Percentiles rank a stretch among this genome's conserved stretches.
Conservation (phyloP, 2,329 filamentous ascomycete genomes). For the Epichloe coenophiala region DNA sequence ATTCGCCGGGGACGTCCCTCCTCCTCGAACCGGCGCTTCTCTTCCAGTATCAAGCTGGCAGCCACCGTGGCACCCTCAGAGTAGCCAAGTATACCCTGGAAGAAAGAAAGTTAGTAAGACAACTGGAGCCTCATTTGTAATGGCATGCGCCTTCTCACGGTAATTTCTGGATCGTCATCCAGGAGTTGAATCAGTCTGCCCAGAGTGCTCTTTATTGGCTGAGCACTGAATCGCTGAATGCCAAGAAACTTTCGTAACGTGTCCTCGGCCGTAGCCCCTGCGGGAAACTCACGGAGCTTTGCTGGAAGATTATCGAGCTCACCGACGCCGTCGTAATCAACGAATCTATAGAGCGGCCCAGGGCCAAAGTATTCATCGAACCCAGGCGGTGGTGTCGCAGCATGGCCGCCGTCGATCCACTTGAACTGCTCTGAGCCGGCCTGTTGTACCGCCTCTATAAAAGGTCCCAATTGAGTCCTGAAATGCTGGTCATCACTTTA, state of each 20-base stretch:
- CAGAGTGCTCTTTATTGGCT: background rate
- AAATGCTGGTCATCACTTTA: background rate
- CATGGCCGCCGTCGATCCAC: constrained; percentile 3
- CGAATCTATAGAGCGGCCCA: background rate
- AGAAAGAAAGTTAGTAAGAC: background rate
- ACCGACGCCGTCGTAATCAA: constrained; percentile 2
- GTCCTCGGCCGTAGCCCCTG: background rate
- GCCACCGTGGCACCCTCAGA: constrained; percentile 44
- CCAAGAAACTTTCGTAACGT: background rate
- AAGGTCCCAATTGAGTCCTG: background rate
- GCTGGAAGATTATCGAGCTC: background rate
- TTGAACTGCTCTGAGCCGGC: background rate
- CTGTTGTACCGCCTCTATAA: background rate
- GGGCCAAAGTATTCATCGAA: constrained; percentile 3
- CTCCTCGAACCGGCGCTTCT: constrained; percentile 13
- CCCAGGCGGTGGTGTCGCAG: background rate
- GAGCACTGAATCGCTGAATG: background rate
- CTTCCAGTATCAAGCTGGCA: constrained; percentile 34
- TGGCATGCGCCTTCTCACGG: background rate
- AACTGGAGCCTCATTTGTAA: background rate
- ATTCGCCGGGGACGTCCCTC: constrained; percentile 7
- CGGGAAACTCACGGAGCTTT: background rate
- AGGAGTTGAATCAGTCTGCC: background rate
- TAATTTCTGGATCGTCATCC: constrained; percentile 1
- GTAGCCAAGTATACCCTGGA: constrained; percentile 38